Evolutionary conservation across 805 yeast species (phyloP).

Genomic region (Wickerhamiella musiphila): DNA sequence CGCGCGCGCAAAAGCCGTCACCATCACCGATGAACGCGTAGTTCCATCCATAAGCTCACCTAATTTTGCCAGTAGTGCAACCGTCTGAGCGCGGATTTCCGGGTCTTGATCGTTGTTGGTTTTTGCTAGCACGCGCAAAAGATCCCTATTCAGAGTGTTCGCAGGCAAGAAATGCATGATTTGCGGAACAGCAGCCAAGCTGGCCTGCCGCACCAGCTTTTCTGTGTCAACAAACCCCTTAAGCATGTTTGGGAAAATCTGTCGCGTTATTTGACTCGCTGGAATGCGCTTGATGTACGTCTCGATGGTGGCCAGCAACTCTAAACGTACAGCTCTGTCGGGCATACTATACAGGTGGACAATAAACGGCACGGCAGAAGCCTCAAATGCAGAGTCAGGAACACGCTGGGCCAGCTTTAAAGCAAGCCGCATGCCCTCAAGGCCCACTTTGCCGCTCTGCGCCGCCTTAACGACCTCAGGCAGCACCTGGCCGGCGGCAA

Average conservation of each 20-base stretch:
- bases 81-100: slow-evolving; percentile 61
- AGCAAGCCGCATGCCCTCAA: slow-evolving; percentile 18
- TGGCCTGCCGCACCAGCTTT: slow-evolving; percentile 60
- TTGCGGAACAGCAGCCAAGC: slow-evolving; percentile 45
- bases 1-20: slow-evolving; percentile 75
- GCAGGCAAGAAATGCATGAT: slow-evolving; percentile 51
- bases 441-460: slow-evolving; percentile 18
- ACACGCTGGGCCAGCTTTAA: slow-evolving; percentile 20
- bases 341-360: slow-evolving; percentile 42
- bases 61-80: slow-evolving; percentile 49
- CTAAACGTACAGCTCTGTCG: slow-evolving; percentile 63
- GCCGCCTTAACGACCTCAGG: slow-evolving; percentile 39
- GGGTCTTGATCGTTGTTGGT: slow-evolving; percentile 63
- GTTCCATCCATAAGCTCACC: slow-evolving; percentile 40
- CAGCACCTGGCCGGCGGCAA: slow-evolving; percentile 42
- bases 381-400: slow-evolving; percentile 13
- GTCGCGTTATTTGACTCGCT: slow-evolving; percentile 46
- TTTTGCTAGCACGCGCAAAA: slow-evolving; percentile 63
- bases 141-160: slow-evolving; percentile 73
- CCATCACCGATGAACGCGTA: slow-evolving; percentile 50
- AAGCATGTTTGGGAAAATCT: slow-evolving; percentile 48
- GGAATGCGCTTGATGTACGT: slow-evolving; percentile 32
- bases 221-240: slow-evolving; percentile 80
- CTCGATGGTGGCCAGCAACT: slow-evolving; percentile 49
- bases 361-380: slow-evolving; percentile 41